Conservation (phyloP, 805 yeast species). For the Candida anglica region DNA sequence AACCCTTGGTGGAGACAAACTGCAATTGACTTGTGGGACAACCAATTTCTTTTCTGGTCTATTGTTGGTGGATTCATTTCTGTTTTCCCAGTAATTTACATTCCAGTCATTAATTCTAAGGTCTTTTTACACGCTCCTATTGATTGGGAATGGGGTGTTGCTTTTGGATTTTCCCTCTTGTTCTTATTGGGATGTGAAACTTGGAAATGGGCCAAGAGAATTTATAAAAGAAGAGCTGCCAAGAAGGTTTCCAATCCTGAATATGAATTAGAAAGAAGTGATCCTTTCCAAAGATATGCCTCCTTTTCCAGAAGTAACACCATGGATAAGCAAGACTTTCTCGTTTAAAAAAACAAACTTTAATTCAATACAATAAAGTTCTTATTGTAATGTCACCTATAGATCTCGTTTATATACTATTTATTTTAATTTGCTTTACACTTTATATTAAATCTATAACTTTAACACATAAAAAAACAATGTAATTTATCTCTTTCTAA, state of each 20-base stretch:
- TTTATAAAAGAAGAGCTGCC: constrained; percentile 37
- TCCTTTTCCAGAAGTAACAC: constrained; percentile 55
- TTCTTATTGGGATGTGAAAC: constrained; percentile 61
- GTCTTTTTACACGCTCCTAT: constrained; percentile 74
- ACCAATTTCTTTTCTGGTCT: constrained; percentile 80
- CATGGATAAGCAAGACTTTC: constrained; percentile 6
- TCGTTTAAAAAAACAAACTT: not conserved
- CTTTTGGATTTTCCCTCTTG: constrained; percentile 53
- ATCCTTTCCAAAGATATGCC: constrained; percentile 61
- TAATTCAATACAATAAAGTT: no score
- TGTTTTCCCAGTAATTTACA: constrained; percentile 78
- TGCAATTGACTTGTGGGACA: constrained; percentile 62
- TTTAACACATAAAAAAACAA: no score
- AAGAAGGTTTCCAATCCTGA: constrained; percentile 53
- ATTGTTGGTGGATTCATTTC: constrained; percentile 64
- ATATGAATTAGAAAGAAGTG: constrained; percentile 56
- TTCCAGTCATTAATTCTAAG: constrained; percentile 77
- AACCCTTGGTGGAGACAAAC: constrained; percentile 54
- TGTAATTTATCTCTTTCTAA: no score
- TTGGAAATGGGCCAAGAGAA: constrained; percentile 66
- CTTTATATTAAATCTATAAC: no score
- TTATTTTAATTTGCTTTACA: no score
- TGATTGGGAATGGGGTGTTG: constrained; percentile 77
- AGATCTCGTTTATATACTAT: no score
- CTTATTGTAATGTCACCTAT: no score